Percentiles rank a stretch among this genome's conserved stretches.
phyloP scores from a whole-genome alignment of 225 moss, liverwort and hornwort genomes.

The Ulota crispa region DNA sequence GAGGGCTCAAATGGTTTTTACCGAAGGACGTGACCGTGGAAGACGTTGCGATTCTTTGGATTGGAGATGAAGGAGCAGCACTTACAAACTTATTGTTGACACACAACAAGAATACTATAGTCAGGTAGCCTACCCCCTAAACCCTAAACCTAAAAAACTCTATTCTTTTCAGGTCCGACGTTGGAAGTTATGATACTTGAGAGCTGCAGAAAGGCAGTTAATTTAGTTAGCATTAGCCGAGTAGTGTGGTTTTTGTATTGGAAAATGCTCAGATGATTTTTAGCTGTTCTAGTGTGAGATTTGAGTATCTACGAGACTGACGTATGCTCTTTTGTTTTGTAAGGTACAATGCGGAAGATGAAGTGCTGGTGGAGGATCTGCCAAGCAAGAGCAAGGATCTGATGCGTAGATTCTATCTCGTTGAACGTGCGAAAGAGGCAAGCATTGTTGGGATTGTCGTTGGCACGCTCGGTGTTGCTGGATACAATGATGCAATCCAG shows the following conservation, averaged over 20 bases:
- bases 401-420: slow-evolving; percentile 78
- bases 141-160: neutral
- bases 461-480: slow-evolving; percentile 94
- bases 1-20: slow-evolving; percentile 68
- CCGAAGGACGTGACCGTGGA: slow-evolving; percentile 51
- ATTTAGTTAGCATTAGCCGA: neutral
- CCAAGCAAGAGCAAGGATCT: slow-evolving; percentile 69
- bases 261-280: neutral
- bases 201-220: neutral
- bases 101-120: slow-evolving; percentile 50
- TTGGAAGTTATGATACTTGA: neutral
- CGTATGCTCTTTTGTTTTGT: slow-evolving; percentile 17
- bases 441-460: slow-evolving; percentile 94
- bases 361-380: slow-evolving; percentile 58
- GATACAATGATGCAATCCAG: slow-evolving; percentile 75
- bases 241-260: neutral
- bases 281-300: neutral
- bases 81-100: slow-evolving; percentile 76
- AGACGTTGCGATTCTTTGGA: slow-evolving; percentile 68
- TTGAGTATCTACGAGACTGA: slow-evolving; percentile 8
- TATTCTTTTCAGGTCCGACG: neutral
- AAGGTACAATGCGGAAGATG: slow-evolving; percentile 66
- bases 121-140: slow-evolving; percentile 28
- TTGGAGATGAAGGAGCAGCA: slow-evolving; percentile 78
- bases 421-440: slow-evolving; percentile 95